A percentile compares a stretch with the other conserved stretches of the same genome.
Conservation (phyloP, 148 eudicot species). For the Dysphania ambrosioides region DNA sequence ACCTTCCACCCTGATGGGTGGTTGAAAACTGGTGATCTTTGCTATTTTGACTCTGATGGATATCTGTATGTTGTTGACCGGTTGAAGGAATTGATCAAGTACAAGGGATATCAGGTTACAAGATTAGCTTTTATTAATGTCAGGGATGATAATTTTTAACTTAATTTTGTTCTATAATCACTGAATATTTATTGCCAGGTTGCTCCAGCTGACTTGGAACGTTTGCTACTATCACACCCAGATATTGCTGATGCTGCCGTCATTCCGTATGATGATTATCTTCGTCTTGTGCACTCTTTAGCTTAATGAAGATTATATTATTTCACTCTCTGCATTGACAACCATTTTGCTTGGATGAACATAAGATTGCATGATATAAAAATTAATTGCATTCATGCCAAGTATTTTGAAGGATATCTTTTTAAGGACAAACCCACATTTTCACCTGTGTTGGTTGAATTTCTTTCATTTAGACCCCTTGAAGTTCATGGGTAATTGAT, state of each 20-base stretch:
- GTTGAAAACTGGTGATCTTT: conserved; percentile 92
- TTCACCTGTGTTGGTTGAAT: neutral
- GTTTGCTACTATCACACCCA: conserved; percentile 61
- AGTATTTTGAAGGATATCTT: no score
- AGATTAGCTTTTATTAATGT: no score
- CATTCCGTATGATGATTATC: conserved; percentile 54
- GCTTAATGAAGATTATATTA: neutral
- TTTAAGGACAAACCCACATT: neutral
- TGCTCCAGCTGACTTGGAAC: conserved; percentile 94
- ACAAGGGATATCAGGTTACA: conserved; percentile 89
- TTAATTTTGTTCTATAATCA: neutral
- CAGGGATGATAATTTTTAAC: no score
- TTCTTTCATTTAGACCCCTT: no score
- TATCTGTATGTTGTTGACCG: conserved; percentile 69
- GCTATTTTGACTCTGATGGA: conserved; percentile 82
- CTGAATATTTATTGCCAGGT: conserved; percentile 47
- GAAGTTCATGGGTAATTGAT: no score
- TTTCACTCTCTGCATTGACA: neutral
- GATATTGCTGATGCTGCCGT: conserved; percentile 91
- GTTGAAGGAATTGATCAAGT: conserved; percentile 87
- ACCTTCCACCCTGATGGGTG: conserved; percentile 79
- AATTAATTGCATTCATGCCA: no score
- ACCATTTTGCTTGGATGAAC: neutral
- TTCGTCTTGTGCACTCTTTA: neutral
- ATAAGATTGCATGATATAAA: neutral